Base-by-base conservation (phyloP, 768 basidiomycete species). In the Lenzites betulinus region DNA sequence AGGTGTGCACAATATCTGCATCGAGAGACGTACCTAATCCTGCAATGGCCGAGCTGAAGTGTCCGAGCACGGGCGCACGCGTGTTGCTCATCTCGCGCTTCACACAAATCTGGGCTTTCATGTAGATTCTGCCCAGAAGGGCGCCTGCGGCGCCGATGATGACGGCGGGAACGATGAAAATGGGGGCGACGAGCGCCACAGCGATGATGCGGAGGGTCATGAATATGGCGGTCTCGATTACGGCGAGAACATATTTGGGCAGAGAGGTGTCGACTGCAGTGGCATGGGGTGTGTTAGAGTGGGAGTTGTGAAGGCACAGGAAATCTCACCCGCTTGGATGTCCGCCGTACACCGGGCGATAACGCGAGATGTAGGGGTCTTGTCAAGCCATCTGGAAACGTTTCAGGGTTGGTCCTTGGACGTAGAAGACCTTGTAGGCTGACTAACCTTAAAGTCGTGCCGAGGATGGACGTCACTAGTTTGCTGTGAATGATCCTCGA, bases 301-400 rank as follows among this genome's bases (percentile, higher is more conserved):
- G n/a, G 1, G 0, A 36, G 11, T 30, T 12, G 46, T n/a, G 7
- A n/a, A n/a, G n/a, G n/a, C n/a, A 13, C 13, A 9, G 16, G 25
- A 23, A 11, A 5, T 41, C 66, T 25, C 57, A 73, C 74, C 56
- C 15, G 73, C 67, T 49, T 74, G 75, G 22, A 89, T 86, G 67
- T 90, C 88, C 54, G 86, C 82, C 1, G 88, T 89, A 69, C 83
- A 84, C 51, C 88, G 79, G 28, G 85, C 75, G 42, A 89, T 83
- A 51, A 91, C 81, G 4, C 88, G 81, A n/a, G 81, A 80, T 0
- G 76, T 76, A 0, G 82, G 82, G 1, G 79, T 81, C 7, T 69
- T 76, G 60, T 84, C 82, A 9, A 83, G 72, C 78, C 79, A 83
- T 59, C 82, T 80, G 15, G 12, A 12, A 1, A 11, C 36, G 1